phyloP scores from a whole-genome alignment of 768 basidiomycete species.

The Xerocomellus amylosporus region DNA sequence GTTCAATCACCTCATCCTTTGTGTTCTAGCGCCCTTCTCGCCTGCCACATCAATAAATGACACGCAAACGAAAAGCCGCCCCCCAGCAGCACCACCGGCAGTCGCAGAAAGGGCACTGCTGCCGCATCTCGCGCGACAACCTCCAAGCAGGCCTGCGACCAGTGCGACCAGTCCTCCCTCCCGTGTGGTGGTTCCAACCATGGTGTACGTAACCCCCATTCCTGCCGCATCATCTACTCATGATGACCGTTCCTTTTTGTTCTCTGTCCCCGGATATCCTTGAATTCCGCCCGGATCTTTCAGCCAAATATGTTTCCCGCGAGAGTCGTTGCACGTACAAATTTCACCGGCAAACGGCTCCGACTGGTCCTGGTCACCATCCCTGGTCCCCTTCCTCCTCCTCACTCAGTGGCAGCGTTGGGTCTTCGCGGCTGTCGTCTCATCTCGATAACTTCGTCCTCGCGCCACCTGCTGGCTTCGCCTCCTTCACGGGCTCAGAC shows the following conservation, averaged over 20 bases:
- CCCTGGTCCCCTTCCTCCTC: conserved; percentile 37
- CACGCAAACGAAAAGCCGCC: conserved; percentile 70
- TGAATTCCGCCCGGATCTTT: not conserved
- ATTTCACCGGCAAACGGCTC: conserved; percentile 79
- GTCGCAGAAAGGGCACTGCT: conserved; percentile 62
- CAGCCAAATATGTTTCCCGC: conserved; percentile 72
- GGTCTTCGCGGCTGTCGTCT: conserved; percentile 27
- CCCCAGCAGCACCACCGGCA: conserved; percentile 33
- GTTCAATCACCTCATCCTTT: conserved; percentile 5
- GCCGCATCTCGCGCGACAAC: conserved; percentile 71
- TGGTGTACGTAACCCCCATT: conserved; percentile 51
- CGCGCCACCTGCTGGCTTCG: conserved; percentile 28
- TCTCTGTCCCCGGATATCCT: not conserved
- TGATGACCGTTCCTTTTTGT: not conserved
- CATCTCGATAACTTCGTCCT: conserved; percentile 45
- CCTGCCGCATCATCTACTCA: not conserved
- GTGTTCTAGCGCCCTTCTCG: conserved; percentile 68
- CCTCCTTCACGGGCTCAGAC: conserved; percentile 21
- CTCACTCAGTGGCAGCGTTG: conserved; percentile 14
- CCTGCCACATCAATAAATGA: conserved; percentile 85
- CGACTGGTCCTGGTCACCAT: conserved; percentile 67
- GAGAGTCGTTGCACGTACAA: conserved; percentile 78
- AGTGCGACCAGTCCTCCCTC: conserved; percentile 71
- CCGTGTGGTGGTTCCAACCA: conserved; percentile 80
- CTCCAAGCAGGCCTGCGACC: conserved; percentile 82